Evolutionary conservation across 1,284 basidiomycete species (phyloP), one percentile per base, ranked within the genome.

Genomic region (Phenoliferia sp.): DNA sequence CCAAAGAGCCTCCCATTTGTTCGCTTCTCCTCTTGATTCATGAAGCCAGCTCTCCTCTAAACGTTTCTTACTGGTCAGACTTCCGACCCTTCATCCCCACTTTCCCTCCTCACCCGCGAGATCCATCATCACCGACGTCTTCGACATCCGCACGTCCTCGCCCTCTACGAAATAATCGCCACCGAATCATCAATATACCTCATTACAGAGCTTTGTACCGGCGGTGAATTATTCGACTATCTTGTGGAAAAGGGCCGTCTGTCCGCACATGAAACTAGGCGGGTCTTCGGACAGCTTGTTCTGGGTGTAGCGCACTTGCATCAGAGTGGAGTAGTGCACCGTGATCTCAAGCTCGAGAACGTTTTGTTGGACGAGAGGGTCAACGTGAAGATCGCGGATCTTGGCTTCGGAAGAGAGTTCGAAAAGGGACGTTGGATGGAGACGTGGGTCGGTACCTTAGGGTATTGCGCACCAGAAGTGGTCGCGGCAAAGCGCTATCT

Each of bases 91-190:
- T 63, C 61, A 15, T 70, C 73, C 3, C 69, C 73, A 0, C 72
- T 78, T 69, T 61, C 79, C 71, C 85, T 91, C 58, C 85, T 99
- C 60, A 99, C 94, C 17, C 86, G 96, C 71, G 96, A 99, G 81
- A 95, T 99, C 67, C 95, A 99, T 77, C 95, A 99, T 77, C 96
- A 99, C 80, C 90, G 96, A 35, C 88, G 93, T 59, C 85, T 99
- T 10, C 95, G 97, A 77, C 95, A 99, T 77, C 92, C 92, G 0
- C 87, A 97, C 77, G 87, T 98, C 76, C 90, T 93, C 35, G 93
- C 97, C 78, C 88, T 99, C 77, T 97, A 90, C 82, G 96, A 99
- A 80, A 92, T 99, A 76, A 91, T 98, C 76, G 95, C 94, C 17
- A 98, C 96, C 0, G 96, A 99, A 79, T 85, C 86, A 28, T 85